Evolutionary conservation across 352 stramenopile species (phyloP), one percentile per base, ranked within the genome.

Genomic region (Thalassiosira livingstoniorum): DNA sequence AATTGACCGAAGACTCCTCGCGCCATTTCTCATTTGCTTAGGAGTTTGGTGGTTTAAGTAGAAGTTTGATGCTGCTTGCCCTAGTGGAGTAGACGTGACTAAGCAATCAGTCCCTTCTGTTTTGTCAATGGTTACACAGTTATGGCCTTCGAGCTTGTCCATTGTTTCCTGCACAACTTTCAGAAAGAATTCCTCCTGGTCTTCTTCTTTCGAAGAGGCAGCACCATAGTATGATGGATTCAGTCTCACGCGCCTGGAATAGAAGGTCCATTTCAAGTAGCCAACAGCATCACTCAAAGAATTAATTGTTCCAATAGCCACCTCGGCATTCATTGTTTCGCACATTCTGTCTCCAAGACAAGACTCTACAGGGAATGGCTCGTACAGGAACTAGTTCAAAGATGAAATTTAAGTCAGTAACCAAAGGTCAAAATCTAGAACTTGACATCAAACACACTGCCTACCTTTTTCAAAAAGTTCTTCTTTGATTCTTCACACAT

Each of bases 401-500:
- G 63, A 61, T 25, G 55, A 67, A n/a, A 61, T 23, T n/a, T n/a
- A n/a, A n/a, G n/a, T n/a, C n/a, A n/a, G n/a, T n/a, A n/a, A n/a
- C n/a, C n/a, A n/a, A n/a, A n/a, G n/a, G n/a, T n/a, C n/a, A n/a
- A n/a, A n/a, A n/a, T n/a, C n/a, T n/a, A n/a, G n/a, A 31, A 66
- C 53, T 23, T 57, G 2, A 70, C 7, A 4, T 54, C 47, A n/a
- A n/a, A n/a, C n/a, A n/a, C n/a, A n/a, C n/a, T 15, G 1, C 42
- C 2, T 64, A 74, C 65, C 65, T 78, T 83, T 35, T 83, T 83
- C 39, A 83, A 32, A 89, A 99, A 98, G 79, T 97, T 98, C 91
- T 99, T 99, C 91, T 99, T 99, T 47, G 94, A 96, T 70, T 98
- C 96, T 83, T 98, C 95, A 15, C 98, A 96, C 58, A 99, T 94